Percentiles rank a stretch among this genome's conserved stretches.
phyloP scores from a whole-genome alignment of 2,329 filamentous ascomycete genomes.

The Cladosporium colombiae region DNA sequence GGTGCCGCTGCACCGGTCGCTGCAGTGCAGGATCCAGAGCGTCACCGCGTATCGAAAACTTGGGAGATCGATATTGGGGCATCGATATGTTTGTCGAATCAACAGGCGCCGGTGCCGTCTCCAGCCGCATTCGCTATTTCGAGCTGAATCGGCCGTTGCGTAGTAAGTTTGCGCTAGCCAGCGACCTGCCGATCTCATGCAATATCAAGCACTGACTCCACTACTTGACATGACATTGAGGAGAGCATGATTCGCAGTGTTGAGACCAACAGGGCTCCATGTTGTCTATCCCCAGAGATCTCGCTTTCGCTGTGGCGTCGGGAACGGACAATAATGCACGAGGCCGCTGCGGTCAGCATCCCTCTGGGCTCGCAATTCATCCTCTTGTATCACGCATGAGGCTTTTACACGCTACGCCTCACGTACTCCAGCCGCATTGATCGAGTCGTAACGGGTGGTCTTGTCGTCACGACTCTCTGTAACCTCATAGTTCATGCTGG shows the following conservation, averaged over 20 bases:
- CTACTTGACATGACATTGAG: slow-evolving; percentile 5
- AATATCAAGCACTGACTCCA: slow-evolving; percentile 16
- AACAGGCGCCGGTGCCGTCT: not conserved
- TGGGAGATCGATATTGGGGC: slow-evolving; percentile 3
- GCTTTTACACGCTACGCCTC: not conserved
- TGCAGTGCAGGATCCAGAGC: not conserved
- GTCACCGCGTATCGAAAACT: not conserved
- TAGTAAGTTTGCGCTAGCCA: slow-evolving; percentile 9
- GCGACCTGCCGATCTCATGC: slow-evolving; percentile 14
- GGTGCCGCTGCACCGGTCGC: not conserved
- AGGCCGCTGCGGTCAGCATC: slow-evolving; percentile 7
- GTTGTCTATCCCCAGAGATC: not conserved
- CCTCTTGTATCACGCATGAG: slow-evolving; percentile 1
- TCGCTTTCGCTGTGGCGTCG: not conserved
- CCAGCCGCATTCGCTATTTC: slow-evolving; percentile 9
- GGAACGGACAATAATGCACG: slow-evolving; percentile 10
- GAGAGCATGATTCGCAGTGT: slow-evolving; percentile 10
- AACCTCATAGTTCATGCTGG: not conserved
- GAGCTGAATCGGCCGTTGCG: slow-evolving; percentile 6
- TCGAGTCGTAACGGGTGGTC: not conserved
- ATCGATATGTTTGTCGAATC: not conserved
- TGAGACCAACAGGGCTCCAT: not conserved
- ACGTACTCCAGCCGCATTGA: slow-evolving; percentile 3
- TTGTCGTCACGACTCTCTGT: slow-evolving; percentile 10
- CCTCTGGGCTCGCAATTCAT: slow-evolving; percentile 2